Evolutionary conservation across 306 rosid genomes (phyloP).

Genomic region (Gillenia trifoliata): DNA sequence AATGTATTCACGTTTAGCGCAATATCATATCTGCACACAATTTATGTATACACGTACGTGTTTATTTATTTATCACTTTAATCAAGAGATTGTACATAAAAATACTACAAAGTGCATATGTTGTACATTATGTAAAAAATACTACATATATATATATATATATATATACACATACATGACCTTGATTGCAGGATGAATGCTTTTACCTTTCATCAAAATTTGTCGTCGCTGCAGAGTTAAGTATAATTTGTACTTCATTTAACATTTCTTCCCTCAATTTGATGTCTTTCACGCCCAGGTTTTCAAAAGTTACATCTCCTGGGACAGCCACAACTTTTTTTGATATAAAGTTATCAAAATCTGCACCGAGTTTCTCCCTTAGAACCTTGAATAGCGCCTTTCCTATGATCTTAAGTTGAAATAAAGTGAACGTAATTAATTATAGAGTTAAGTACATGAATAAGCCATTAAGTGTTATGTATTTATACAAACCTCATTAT

Average conservation of each 20-base stretch:
- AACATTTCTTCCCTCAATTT: constrained; percentile 4
- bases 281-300: constrained; percentile 24
- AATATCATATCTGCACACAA: constrained; percentile 25
- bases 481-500: constrained; percentile 8
- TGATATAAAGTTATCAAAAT: constrained; percentile 21
- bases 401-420: background rate
- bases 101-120: background rate
- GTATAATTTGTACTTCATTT: constrained; percentile 17
- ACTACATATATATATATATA: no score
- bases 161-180: no score
- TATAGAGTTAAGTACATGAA: background rate
- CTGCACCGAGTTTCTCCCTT: background rate
- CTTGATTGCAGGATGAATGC: background rate
- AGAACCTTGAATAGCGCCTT: constrained; percentile 13
- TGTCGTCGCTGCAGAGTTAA: constrained; percentile 29
- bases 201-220: constrained; percentile 31
- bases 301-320: constrained; percentile 23
- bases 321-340: constrained; percentile 21
- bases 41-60: background rate
- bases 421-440: no score
- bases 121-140: no score
- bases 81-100: background rate
- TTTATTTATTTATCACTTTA: background rate
- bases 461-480: background rate
- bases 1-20: constrained; percentile 26